Evolutionary conservation across 2,329 filamentous ascomycete genomes (phyloP).

Genomic region (Aureobasidium sp.): DNA sequence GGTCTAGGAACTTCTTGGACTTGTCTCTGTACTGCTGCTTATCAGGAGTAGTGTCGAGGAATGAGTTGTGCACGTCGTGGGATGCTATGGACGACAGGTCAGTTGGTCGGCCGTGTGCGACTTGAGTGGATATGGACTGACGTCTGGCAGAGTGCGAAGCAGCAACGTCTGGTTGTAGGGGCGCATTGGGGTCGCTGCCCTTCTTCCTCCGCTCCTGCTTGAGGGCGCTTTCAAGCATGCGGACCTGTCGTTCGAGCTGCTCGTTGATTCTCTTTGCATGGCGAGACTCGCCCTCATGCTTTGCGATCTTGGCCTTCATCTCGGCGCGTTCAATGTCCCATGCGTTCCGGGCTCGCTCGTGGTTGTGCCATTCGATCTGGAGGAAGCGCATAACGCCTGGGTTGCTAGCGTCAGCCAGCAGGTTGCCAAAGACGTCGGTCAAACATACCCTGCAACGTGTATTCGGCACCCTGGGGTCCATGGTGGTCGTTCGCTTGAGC

Average conservation of each 20-base stretch:
- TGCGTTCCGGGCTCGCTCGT: constrained; percentile 93
- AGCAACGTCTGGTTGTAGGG: not conserved
- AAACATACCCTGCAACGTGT: constrained; percentile 57
- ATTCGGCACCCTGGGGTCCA: constrained; percentile 56
- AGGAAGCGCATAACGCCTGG: constrained; percentile 97
- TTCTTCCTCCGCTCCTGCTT: constrained; percentile 71
- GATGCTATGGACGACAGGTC: constrained; percentile 28
- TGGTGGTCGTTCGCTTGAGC: constrained; percentile 38
- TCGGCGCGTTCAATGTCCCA: constrained; percentile 99
- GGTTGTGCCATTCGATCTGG: constrained; percentile 97
- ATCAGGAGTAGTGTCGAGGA: constrained; percentile 43
- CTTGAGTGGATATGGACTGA: constrained; percentile 10
- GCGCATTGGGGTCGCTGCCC: constrained; percentile 17
- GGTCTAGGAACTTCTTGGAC: constrained; percentile 53
- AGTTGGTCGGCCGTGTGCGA: constrained; percentile 14
- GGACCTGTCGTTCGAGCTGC: constrained; percentile 81
- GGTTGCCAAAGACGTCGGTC: not conserved
- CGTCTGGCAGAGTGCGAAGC: constrained; percentile 21
- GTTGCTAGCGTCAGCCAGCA: constrained; percentile 1
- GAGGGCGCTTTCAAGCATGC: constrained; percentile 79
- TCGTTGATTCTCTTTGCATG: constrained; percentile 84
- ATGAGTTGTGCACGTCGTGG: constrained; percentile 40
- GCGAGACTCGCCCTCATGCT: constrained; percentile 80
- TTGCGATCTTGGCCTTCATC: constrained; percentile 96
- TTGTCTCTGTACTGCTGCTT: constrained; percentile 54